Evolutionary conservation across 2,329 filamentous ascomycete species (phyloP).

Genomic region (Aspergillus tubingensis): DNA sequence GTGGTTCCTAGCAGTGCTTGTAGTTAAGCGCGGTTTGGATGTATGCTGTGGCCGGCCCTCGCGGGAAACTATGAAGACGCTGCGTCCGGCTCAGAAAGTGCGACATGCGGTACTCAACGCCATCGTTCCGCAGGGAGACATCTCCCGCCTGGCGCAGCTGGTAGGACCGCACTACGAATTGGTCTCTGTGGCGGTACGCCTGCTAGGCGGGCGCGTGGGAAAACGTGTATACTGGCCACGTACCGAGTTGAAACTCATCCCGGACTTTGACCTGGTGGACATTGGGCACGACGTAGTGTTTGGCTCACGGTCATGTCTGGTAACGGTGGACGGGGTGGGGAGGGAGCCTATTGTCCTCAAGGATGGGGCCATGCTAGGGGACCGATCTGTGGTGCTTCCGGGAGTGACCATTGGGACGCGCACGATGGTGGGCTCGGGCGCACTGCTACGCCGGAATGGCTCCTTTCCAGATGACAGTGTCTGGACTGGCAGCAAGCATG

Average conservation of each 20-base stretch:
- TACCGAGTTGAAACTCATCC: constrained; percentile 27
- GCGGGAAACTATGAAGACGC: too few relatives aligned
- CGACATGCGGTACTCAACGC: too few relatives aligned
- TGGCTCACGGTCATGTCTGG: constrained; percentile 56
- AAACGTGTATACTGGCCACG: too few relatives aligned
- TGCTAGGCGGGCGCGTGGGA: too few relatives aligned
- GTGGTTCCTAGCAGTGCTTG: too few relatives aligned
- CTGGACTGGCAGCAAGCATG: constrained; percentile 56
- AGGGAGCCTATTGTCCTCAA: constrained; percentile 52
- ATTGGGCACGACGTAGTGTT: constrained; percentile 63
- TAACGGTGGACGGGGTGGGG: constrained; percentile 56
- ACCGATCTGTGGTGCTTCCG: constrained; percentile 56
- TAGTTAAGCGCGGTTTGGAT: too few relatives aligned
- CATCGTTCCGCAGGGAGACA: too few relatives aligned
- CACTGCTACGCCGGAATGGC: constrained; percentile 51
- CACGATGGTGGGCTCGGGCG: constrained; percentile 57
- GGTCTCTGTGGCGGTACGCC: too few relatives aligned
- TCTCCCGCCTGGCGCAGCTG: too few relatives aligned
- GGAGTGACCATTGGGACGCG: constrained; percentile 53
- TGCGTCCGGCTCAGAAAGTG: too few relatives aligned
- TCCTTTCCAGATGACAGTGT: constrained; percentile 50
- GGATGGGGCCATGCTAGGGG: constrained; percentile 58
- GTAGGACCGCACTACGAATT: too few relatives aligned
- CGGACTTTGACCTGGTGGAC: constrained; percentile 58
- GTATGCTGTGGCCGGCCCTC: too few relatives aligned